phyloP scores from a whole-genome alignment of 805 yeast species.

The Cyberlindnera xylosilytica region DNA sequence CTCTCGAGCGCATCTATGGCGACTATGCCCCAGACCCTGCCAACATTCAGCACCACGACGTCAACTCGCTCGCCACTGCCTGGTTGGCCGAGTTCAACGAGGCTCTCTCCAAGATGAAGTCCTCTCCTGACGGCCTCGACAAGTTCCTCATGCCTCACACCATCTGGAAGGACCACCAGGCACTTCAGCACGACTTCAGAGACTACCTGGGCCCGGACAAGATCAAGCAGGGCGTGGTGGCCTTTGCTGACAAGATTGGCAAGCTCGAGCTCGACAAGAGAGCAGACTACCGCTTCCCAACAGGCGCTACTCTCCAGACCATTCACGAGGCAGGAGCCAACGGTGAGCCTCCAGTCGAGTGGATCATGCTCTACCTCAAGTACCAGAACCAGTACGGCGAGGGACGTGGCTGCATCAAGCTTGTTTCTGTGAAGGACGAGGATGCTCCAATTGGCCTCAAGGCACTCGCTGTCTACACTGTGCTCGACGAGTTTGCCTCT shows the following conservation, averaged over 20 bases:
- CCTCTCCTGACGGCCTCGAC: conserved; percentile 20
- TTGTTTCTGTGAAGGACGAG: conserved; percentile 30
- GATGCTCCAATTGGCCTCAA: conserved; percentile 30
- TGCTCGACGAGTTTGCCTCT: conserved; percentile 32
- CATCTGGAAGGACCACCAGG: conserved; percentile 38
- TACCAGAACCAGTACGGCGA: conserved; percentile 32
- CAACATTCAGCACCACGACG: conserved; percentile 26
- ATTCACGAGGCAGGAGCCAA: conserved; percentile 26
- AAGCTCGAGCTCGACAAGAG: conserved; percentile 29
- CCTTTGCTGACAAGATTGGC: conserved; percentile 22
- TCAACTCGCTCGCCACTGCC: conserved; percentile 25
- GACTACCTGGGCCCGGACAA: conserved; percentile 31
- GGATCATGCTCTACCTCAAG: conserved; percentile 33
- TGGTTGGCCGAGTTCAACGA: conserved; percentile 33
- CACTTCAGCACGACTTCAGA: conserved; percentile 33
- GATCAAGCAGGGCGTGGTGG: conserved; percentile 23
- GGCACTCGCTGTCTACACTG: conserved; percentile 33
- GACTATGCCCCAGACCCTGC: conserved; percentile 26
- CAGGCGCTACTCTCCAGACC: conserved; percentile 29
- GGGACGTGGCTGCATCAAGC: conserved; percentile 33
- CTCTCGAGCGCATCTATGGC: conserved; percentile 30
- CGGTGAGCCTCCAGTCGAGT: conserved; percentile 32
- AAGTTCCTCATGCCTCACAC: conserved; percentile 29
- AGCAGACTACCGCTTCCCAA: conserved; percentile 30
- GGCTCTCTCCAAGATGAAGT: conserved; percentile 15